A percentile compares a stretch with the other conserved stretches of the same genome.
Evolutionary conservation across 1,284 basidiomycete species (phyloP).

Genomic region (Trichosporon faecale): DNA sequence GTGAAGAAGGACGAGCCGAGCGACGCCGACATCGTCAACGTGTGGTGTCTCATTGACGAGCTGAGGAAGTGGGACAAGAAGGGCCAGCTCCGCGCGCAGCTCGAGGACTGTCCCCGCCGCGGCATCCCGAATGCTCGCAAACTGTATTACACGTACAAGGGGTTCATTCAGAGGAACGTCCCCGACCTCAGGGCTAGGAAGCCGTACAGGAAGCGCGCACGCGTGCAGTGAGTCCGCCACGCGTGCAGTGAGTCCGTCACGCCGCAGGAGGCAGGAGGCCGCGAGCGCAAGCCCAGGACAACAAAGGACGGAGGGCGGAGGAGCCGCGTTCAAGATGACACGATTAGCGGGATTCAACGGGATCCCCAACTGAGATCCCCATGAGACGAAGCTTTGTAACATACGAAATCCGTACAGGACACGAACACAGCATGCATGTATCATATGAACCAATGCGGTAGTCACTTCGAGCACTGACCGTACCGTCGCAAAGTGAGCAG

Average conservation of each 20-base stretch:
- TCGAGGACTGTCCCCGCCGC: background rate
- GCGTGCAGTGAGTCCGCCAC: background rate
- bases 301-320: too few species aligned
- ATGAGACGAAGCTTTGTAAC: too few species aligned
- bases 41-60: constrained; percentile 1
- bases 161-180: constrained; percentile 1
- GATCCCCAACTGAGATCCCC: too few species aligned
- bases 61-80: constrained; percentile 5
- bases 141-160: constrained; percentile 10
- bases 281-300: too few species aligned
- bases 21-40: background rate
- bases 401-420: too few species aligned
- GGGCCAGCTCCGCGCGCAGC: background rate
- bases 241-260: background rate
- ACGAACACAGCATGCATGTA: too few species aligned
- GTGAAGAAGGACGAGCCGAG: background rate
- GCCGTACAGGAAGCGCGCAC: background rate
- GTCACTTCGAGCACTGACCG: too few species aligned
- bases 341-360: too few species aligned
- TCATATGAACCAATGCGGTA: too few species aligned
- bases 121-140: constrained; percentile 1
- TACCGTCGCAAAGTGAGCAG: too few species aligned
- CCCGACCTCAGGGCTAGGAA: background rate
- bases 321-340: too few species aligned
- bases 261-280: too few species aligned